These are phyloP conservation scores for Auricularia cornea DNA, from an alignment of 768 basidiomycete genomes.

Conservation along the genomic window DNA sequence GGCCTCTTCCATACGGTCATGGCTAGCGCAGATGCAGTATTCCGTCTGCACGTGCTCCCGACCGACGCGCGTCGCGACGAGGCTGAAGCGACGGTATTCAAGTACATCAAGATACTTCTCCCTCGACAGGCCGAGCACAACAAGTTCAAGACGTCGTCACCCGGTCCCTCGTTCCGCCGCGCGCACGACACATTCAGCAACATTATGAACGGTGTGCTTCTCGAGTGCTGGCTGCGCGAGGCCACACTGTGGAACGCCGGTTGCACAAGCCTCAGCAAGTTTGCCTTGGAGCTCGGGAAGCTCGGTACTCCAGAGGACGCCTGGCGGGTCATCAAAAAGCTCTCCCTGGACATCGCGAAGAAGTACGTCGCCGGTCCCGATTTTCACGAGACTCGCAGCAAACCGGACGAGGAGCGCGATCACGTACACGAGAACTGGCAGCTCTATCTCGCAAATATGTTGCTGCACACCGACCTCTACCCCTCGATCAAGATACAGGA, in stretches of 20 bases:
- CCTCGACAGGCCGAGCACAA: conserved; percentile 27
- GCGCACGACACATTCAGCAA: conserved; percentile 31
- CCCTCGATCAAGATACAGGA: background rate
- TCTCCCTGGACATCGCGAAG: background rate
- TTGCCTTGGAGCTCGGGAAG: background rate
- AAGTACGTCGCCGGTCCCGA: background rate
- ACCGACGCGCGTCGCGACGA: conserved; percentile 1
- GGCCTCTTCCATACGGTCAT: conserved; percentile 31
- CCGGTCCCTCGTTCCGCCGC: conserved; percentile 22
- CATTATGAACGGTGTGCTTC: conserved; percentile 15
- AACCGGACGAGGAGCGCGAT: background rate
- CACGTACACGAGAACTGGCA: background rate
- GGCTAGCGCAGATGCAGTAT: conserved; percentile 19
- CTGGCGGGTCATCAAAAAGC: background rate
- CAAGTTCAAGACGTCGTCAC: conserved; percentile 10
- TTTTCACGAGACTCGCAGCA: background rate
- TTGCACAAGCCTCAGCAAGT: background rate
- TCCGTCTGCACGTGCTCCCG: conserved; percentile 8
- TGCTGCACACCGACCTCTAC: background rate
- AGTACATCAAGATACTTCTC: conserved; percentile 8
- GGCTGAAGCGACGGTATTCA: conserved; percentile 4
- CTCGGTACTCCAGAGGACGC: background rate
- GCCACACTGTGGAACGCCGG: background rate
- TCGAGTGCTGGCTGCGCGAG: conserved; percentile 24
- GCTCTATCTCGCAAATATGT: background rate